These are phyloP conservation scores for Nymphaea colorata DNA, from an alignment of 164 flowering plant species.

Conservation along the genomic window DNA sequence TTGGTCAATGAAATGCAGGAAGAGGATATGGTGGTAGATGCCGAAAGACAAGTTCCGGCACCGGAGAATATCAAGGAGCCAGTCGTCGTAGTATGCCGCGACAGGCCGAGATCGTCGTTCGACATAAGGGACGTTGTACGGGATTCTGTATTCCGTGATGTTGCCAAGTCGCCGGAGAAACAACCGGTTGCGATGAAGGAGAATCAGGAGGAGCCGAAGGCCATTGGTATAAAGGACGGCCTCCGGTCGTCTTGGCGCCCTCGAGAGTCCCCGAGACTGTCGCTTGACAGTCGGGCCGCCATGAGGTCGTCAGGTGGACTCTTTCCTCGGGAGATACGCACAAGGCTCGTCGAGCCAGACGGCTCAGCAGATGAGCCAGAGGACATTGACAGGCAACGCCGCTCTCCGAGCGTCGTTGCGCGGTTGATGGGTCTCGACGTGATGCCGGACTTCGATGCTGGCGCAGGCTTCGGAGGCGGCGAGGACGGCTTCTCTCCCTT, in stretches of 20 bases:
- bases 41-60: neutral
- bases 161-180: neutral
- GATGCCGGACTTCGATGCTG: constrained; percentile 15
- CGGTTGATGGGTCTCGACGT: constrained; percentile 76
- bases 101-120: neutral
- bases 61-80: neutral
- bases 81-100: neutral
- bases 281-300: constrained; percentile 84
- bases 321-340: constrained; percentile 28
- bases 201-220: too few relatives aligned
- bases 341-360: constrained; percentile 13
- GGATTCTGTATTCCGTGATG: too few relatives aligned
- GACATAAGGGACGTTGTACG: neutral
- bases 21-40: neutral
- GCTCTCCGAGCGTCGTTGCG: constrained; percentile 75
- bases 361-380: constrained; percentile 12
- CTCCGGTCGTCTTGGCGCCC: constrained; percentile 47
- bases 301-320: constrained; percentile 36
- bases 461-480: constrained; percentile 21
- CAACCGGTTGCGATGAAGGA: neutral
- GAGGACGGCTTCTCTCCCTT: neutral
- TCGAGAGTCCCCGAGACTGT: constrained; percentile 78
- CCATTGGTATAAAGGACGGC: neutral
- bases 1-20: neutral
- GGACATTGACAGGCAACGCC: constrained; percentile 13